These are phyloP conservation scores for Kwoniella bestiolae DNA, from an alignment of 768 basidiomycete genomes.

Conservation along the genomic window DNA sequence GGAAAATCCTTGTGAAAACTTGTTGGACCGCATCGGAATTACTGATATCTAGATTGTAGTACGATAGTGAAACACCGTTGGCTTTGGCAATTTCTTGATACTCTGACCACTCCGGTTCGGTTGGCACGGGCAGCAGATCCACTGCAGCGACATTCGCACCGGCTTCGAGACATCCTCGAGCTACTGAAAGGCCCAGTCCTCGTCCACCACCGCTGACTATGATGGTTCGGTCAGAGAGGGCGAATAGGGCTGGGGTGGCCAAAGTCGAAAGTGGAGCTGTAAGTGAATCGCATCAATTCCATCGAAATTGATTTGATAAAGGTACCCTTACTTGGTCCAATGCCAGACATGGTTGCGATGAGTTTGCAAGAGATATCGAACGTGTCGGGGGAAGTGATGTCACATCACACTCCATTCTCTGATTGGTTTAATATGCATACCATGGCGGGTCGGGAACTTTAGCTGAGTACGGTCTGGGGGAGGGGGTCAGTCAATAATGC, in stretches of 20 bases:
- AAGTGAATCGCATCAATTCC: background rate
- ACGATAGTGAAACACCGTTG: slow-evolving; percentile 23
- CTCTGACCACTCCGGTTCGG: slow-evolving; percentile 33
- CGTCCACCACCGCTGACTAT: slow-evolving; percentile 49
- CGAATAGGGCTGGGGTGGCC: slow-evolving; percentile 39
- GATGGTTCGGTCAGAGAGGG: slow-evolving; percentile 34
- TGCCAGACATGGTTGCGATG: background rate
- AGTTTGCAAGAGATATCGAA: too few species aligned
- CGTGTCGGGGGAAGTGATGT: too few species aligned
- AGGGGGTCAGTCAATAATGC: too few species aligned
- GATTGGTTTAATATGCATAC: too few species aligned
- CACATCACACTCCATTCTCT: too few species aligned
- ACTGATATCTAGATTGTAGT: slow-evolving; percentile 37
- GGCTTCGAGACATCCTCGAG: slow-evolving; percentile 40
- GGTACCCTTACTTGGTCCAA: slow-evolving; percentile 5
- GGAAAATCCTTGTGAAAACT: slow-evolving; percentile 16
- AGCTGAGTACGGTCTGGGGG: too few species aligned
- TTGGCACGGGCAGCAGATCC: slow-evolving; percentile 39
- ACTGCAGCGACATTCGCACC: slow-evolving; percentile 36
- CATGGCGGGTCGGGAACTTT: too few species aligned
- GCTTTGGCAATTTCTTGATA: slow-evolving; percentile 18
- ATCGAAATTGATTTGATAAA: too few species aligned
- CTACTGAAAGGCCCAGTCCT: slow-evolving; percentile 48
- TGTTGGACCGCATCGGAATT: slow-evolving; percentile 15
- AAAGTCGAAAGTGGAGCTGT: slow-evolving; percentile 23